Base-by-base conservation (phyloP, 2,329 filamentous ascomycete genomes). In the Lecanicillium sp. region DNA sequence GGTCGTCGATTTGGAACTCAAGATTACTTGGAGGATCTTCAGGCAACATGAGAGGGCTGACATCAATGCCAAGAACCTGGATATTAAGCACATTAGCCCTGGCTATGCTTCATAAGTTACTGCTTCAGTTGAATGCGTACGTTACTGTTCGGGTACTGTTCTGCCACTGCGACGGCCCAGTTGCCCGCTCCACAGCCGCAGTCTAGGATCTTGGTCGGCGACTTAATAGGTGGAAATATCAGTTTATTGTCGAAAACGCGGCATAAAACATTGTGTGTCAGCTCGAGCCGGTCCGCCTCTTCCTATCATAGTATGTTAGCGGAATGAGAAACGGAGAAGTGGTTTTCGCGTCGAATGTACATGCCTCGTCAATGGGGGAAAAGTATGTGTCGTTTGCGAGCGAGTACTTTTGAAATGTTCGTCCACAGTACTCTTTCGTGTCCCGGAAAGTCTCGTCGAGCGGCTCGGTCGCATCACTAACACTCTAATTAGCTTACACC, bases 171-270 rank as follows among this genome's bases (percentile, higher is more conserved):
- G 25, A 75, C 61, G 16, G 82, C 80, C 83, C 83, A 88, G 34
- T 75, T 67, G 29, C 71, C 82, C n/a, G 77, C 70, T 29, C 83
- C 83, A 57, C 77, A 83, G 0, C 83, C 83, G 49, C 81, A 86
- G 42, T 88, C 83, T 19, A 88, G 66, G 30, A 87, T 70, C 50
- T 71, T 72, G 48, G 64, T 63, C 17, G 74, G 71, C 19, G 67
- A 63, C 32, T 56, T 59, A 35, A 85, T 62, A 5, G 79, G 79
- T n/a, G 83, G 80, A 44, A 87, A 85, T 50, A 87, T 73, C 18
- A 84, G 64, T 47, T 77, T 70, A 42, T 72, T 63, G 46, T 86
- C 79, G 53, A 87, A 85, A 37, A 83, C 63, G 47, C 62, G 69
- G 44, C 65, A 70, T 46, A 86, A 71, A 15, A 84, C 68, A 31